Conservation (phyloP, 1,139 yeast genomes). For the Pneumocystis jirovecii region DNA sequence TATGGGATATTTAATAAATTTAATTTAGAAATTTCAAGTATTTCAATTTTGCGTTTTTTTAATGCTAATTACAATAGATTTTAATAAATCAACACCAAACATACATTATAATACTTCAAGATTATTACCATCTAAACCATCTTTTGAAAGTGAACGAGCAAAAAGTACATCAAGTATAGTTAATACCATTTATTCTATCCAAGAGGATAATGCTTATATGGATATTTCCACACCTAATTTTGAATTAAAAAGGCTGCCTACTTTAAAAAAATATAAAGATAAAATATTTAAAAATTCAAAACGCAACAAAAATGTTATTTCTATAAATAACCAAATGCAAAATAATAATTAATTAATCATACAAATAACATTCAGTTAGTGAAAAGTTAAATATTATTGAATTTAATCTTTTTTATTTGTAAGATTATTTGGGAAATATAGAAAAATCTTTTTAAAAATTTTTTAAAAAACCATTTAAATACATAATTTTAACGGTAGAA, state of each 20-base stretch:
- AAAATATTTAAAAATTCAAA: background rate
- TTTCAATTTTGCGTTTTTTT: background rate
- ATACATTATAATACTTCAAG: background rate
- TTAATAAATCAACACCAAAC: background rate
- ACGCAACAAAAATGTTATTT: background rate
- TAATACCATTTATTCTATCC: background rate
- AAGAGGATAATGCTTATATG: background rate
- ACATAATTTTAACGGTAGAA: background rate
- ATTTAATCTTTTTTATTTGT: background rate
- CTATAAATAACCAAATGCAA: background rate
- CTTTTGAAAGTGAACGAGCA: background rate
- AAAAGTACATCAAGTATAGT: background rate
- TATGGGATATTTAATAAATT: background rate
- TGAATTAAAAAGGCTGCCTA: background rate
- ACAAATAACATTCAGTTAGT: background rate
- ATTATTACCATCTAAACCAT: background rate
- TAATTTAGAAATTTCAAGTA: background rate
- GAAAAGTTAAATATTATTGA: background rate
- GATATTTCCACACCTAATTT: background rate
- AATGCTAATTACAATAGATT: background rate
- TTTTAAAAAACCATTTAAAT: background rate
- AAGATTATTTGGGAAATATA: background rate
- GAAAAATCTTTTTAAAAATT: background rate
- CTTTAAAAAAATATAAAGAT: background rate
- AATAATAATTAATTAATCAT: background rate